Percentiles rank a stretch among this genome's conserved stretches.
phyloP scores from a whole-genome alignment of 495 filamentous ascomycete genomes.

The Polyplosphaeria fusca region DNA sequence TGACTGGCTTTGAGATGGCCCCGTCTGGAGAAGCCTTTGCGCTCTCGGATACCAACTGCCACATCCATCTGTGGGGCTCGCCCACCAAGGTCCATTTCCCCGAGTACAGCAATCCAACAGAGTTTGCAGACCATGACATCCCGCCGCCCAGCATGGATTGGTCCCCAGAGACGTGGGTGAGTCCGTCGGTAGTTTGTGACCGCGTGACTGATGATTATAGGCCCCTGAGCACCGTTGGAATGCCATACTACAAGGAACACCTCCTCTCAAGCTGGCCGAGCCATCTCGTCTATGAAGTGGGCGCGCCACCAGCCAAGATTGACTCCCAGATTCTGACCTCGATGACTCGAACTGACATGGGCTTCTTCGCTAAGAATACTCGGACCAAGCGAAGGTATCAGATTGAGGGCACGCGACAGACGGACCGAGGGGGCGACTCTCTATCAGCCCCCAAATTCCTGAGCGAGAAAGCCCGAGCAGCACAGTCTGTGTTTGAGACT shows the following conservation, averaged over 20 bases:
- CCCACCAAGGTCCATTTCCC: slow-evolving; percentile 85
- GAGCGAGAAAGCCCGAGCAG: slow-evolving; percentile 82
- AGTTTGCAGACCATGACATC: slow-evolving; percentile 65
- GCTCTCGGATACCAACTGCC: slow-evolving; percentile 72
- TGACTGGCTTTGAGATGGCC: slow-evolving; percentile 77
- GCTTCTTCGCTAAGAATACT: slow-evolving; percentile 74
- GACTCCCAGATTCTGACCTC: slow-evolving; percentile 69
- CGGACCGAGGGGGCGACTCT: slow-evolving; percentile 49
- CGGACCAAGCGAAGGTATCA: slow-evolving; percentile 72
- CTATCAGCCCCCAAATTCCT: slow-evolving; percentile 78
- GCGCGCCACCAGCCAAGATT: slow-evolving; percentile 72
- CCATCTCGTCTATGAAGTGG: slow-evolving; percentile 75
- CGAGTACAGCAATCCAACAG: slow-evolving; percentile 73
- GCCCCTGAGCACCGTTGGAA: slow-evolving; percentile 78
- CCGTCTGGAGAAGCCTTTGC: slow-evolving; percentile 86
- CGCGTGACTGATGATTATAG: slow-evolving; percentile 41
- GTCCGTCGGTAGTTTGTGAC: background rate
- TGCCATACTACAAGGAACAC: slow-evolving; percentile 88
- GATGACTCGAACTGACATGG: slow-evolving; percentile 65
- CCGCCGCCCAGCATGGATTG: slow-evolving; percentile 58
- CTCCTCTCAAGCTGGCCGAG: slow-evolving; percentile 88
- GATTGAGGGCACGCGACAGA: slow-evolving; percentile 68
- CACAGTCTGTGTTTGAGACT: slow-evolving; percentile 43
- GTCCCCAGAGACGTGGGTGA: slow-evolving; percentile 63
- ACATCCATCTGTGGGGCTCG: slow-evolving; percentile 88